phyloP scores from a whole-genome alignment of 257 asterid species.

The Haberlea rhodopensis region DNA sequence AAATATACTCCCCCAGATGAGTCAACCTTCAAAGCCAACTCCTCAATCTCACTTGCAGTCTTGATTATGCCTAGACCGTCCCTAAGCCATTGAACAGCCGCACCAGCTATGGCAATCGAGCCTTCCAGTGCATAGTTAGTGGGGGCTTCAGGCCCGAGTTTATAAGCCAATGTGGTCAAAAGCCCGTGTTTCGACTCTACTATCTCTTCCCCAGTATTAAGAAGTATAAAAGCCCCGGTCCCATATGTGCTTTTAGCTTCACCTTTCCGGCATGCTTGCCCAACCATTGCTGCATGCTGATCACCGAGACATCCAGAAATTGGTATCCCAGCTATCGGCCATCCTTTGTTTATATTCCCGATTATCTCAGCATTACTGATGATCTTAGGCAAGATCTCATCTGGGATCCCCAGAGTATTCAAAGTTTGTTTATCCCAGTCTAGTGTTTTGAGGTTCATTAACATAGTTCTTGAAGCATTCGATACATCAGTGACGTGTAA shows the following conservation, averaged over 20 bases:
- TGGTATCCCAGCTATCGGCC: conserved; percentile 79
- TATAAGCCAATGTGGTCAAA: conserved; percentile 75
- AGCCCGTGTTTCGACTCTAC: conserved; percentile 74
- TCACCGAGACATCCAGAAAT: conserved; percentile 93
- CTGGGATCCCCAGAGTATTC: conserved; percentile 48
- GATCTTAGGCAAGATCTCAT: conserved; percentile 60
- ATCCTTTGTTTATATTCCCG: conserved; percentile 63
- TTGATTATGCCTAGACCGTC: conserved; percentile 85
- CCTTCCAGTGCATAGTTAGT: conserved; percentile 91
- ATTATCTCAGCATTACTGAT: conserved; percentile 74
- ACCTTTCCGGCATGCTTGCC: conserved; percentile 82
- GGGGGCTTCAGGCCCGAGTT: conserved; percentile 83
- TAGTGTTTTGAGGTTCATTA: conserved; percentile 83
- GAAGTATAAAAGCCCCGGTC: conserved; percentile 86
- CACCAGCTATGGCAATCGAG: conserved; percentile 96
- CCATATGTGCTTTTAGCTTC: conserved; percentile 97
- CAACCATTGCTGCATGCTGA: conserved; percentile 96
- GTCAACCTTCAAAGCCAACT: conserved; percentile 67
- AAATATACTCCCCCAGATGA: conserved; percentile 85
- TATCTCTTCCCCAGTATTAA: conserved; percentile 70
- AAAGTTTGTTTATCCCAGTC: conserved; percentile 69
- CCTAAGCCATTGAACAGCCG: conserved; percentile 97
- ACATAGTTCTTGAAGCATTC: conserved; percentile 91
- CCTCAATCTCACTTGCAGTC: conserved; percentile 84
- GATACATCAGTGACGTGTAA: conserved; percentile 84